Evolutionary conservation across 2,329 filamentous ascomycete genomes (phyloP).

Genomic region (Cercospora sp.): DNA sequence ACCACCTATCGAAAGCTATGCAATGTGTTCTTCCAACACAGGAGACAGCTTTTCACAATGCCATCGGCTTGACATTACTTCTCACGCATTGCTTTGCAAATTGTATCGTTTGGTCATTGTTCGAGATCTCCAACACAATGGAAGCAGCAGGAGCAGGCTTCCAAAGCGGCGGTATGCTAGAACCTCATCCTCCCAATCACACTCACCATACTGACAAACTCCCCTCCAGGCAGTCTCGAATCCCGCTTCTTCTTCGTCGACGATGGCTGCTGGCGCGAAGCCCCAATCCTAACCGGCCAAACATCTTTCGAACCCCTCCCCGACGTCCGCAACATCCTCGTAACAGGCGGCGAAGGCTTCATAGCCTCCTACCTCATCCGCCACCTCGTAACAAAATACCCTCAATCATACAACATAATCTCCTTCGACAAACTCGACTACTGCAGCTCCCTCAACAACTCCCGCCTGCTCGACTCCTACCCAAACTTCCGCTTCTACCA

Average conservation of each 20-base stretch:
- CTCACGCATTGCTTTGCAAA: neutral
- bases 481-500: constrained; percentile 78
- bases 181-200: neutral
- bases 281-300: constrained; percentile 67
- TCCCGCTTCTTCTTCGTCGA: constrained; percentile 50
- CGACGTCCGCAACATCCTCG: constrained; percentile 76
- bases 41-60: neutral
- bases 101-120: neutral
- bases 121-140: neutral
- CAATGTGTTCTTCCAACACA: too few relatives aligned
- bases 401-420: constrained; percentile 71
- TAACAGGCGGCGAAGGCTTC: constrained; percentile 82
- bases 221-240: constrained; percentile 39
- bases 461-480: constrained; percentile 63
- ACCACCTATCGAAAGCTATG: neutral
- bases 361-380: constrained; percentile 84
- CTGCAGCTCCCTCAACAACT: constrained; percentile 79
- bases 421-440: constrained; percentile 86
- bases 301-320: constrained; percentile 68
- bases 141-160: constrained; percentile 23
- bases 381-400: constrained; percentile 73
- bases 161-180: constrained; percentile 21
- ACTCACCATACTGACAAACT: neutral
- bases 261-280: constrained; percentile 68
- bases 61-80: neutral